Percentiles rank a stretch among this genome's conserved stretches.
These are phyloP conservation scores for Mytilinidion resinicola DNA, from an alignment of 495 filamentous ascomycete genomes.

Conservation along the genomic window DNA sequence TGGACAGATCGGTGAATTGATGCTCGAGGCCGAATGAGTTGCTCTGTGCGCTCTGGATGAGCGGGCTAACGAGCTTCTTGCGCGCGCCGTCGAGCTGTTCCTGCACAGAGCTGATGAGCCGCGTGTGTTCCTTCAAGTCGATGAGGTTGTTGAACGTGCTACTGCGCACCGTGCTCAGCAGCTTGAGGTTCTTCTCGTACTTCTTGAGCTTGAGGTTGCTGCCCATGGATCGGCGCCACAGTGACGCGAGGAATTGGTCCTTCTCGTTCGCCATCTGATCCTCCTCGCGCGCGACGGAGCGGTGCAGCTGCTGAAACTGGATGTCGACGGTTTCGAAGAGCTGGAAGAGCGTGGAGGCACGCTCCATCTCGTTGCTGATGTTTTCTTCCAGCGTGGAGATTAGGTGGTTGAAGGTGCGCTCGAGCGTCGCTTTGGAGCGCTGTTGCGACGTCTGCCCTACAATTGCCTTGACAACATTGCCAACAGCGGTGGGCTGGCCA, in stretches of 20 bases:
- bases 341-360: conserved; percentile 67
- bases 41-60: conserved; percentile 62
- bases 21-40: conserved; percentile 69
- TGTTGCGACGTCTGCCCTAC: conserved; percentile 76
- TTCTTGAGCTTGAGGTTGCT: conserved; percentile 67
- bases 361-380: conserved; percentile 72
- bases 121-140: conserved; percentile 75
- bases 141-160: conserved; percentile 82
- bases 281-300: conserved; percentile 76
- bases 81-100: conserved; percentile 72
- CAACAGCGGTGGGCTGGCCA: conserved; percentile 60
- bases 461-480: conserved; percentile 56
- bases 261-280: conserved; percentile 72
- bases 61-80: conserved; percentile 69
- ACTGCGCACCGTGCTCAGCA: conserved; percentile 65
- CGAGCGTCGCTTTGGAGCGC: conserved; percentile 69
- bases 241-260: conserved; percentile 68
- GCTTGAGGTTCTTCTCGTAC: conserved; percentile 76
- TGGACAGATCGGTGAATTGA: conserved; percentile 74
- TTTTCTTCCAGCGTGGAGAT: conserved; percentile 80
- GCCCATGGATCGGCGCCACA: conserved; percentile 80
- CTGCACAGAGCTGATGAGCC: conserved; percentile 69
- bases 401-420: conserved; percentile 82
- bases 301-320: conserved; percentile 80
- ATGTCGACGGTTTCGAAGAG: conserved; percentile 83